Percentiles rank a stretch among this genome's conserved stretches.
These are phyloP conservation scores for Diaporthe vaccinii DNA, from an alignment of 2,329 filamentous ascomycete species.

Conservation along the genomic window DNA sequence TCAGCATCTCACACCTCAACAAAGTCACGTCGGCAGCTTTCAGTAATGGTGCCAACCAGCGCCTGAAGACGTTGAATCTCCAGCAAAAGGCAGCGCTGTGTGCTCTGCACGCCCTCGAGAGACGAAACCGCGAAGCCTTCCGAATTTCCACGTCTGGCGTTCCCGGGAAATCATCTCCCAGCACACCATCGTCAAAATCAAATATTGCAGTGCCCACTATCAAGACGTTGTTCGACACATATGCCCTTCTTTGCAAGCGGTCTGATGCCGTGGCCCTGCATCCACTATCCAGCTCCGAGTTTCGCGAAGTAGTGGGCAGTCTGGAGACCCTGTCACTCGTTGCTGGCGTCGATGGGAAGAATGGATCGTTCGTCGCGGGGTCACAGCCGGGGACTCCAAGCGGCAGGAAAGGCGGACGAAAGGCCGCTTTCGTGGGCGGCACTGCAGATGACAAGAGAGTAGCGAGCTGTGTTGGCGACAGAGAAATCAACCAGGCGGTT, in stretches of 20 bases:
- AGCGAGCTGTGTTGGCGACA: conserved; percentile 83
- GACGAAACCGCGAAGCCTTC: conserved; percentile 69
- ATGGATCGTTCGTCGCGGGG: conserved; percentile 70
- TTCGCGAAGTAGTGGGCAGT: conserved; percentile 91
- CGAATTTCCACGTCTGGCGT: conserved; percentile 56
- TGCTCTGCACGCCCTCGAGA: conserved; percentile 88
- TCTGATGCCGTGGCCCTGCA: conserved; percentile 83
- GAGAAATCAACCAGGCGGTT: conserved; percentile 80
- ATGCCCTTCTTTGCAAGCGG: conserved; percentile 83
- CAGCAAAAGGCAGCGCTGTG: conserved; percentile 97
- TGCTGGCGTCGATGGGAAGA: conserved; percentile 77
- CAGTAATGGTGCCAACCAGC: conserved; percentile 87
- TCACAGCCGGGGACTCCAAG: conserved; percentile 74
- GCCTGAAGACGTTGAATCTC: conserved; percentile 88
- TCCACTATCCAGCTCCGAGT: conserved; percentile 90
- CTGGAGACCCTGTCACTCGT: conserved; percentile 90
- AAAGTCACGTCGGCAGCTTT: conserved; percentile 92
- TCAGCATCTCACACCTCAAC: conserved; percentile 90
- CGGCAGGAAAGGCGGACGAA: conserved; percentile 69
- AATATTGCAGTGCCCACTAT: conserved; percentile 79
- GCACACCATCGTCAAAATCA: conserved; percentile 71
- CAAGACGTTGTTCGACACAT: conserved; percentile 87
- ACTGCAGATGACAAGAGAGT: conserved; percentile 81
- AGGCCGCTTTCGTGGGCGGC: conserved; percentile 63
- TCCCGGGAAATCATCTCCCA: conserved; percentile 22